These are phyloP conservation scores for Lasiodiplodia gonubiensis DNA, from an alignment of 2,329 filamentous ascomycete genomes.

Conservation along the genomic window DNA sequence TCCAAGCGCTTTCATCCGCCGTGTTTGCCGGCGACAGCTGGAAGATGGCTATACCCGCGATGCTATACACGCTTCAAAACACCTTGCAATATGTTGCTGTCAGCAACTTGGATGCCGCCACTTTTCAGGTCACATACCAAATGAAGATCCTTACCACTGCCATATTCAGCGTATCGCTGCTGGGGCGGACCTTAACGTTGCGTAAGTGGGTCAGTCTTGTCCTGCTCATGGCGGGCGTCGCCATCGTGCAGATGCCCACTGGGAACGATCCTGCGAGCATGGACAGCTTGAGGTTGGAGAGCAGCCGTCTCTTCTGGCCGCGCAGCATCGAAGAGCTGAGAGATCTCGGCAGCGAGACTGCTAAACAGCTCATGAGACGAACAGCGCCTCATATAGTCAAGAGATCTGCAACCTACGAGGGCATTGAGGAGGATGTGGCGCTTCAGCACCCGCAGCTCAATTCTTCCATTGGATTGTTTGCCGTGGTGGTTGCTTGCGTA, in stretches of 20 bases:
- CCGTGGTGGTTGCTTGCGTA: constrained; percentile 77
- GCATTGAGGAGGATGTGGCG: constrained; percentile 71
- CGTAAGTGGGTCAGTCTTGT: constrained; percentile 83
- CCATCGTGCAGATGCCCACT: constrained; percentile 80
- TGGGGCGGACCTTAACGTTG: constrained; percentile 71
- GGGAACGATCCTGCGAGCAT: constrained; percentile 58
- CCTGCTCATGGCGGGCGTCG: constrained; percentile 80
- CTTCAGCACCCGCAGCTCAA: constrained; percentile 68
- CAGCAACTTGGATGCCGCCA: constrained; percentile 87
- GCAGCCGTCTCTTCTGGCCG: constrained; percentile 68
- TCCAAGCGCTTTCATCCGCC: constrained; percentile 76
- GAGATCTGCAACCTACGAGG: constrained; percentile 88
- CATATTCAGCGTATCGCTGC: constrained; percentile 79
- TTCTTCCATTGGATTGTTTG: constrained; percentile 76
- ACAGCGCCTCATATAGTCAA: constrained; percentile 8
- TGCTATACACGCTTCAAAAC: constrained; percentile 89
- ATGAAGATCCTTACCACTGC: constrained; percentile 93
- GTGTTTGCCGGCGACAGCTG: constrained; percentile 92
- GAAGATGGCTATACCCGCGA: constrained; percentile 89
- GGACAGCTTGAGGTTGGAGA: constrained; percentile 66
- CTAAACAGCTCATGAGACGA: constrained; percentile 59
- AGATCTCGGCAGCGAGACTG: constrained; percentile 62
- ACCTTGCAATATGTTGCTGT: constrained; percentile 92
- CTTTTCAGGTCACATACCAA: constrained; percentile 93
- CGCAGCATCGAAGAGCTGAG: constrained; percentile 79